Conservation (phyloP, 1,284 basidiomycete genomes). For the Heterobasidion irregulare region DNA sequence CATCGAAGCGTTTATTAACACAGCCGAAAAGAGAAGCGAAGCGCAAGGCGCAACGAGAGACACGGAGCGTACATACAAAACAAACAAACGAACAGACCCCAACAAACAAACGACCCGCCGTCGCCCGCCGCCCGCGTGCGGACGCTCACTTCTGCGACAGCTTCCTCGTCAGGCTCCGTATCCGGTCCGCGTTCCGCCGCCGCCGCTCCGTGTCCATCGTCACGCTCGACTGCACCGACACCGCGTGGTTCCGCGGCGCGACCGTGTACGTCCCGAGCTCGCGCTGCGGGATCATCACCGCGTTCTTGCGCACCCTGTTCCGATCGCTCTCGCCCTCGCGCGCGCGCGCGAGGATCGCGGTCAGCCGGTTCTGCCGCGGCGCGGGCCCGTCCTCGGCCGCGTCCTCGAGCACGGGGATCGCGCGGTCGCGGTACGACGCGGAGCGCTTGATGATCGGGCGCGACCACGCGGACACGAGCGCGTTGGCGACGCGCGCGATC, state of each 20-base stretch:
- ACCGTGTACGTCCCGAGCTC: conserved; percentile 67
- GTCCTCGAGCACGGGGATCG: conserved; percentile 44
- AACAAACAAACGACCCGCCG: neutral
- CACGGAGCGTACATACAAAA: neutral
- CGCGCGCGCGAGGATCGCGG: conserved; percentile 62
- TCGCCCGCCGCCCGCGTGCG: too few relatives aligned
- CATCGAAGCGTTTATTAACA: too few relatives aligned
- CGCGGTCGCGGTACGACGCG: conserved; percentile 74
- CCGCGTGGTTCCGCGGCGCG: conserved; percentile 52
- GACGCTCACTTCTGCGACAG: conserved; percentile 6
- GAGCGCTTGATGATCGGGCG: conserved; percentile 92
- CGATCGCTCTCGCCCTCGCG: conserved; percentile 49
- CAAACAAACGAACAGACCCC: neutral
- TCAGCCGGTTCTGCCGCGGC: conserved; percentile 46
- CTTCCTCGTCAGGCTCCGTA: conserved; percentile 52
- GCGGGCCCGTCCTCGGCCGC: conserved; percentile 28
- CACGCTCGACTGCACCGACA: conserved; percentile 43
- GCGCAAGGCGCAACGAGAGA: neutral
- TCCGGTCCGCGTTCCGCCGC: conserved; percentile 61
- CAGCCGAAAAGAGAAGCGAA: too few relatives aligned
- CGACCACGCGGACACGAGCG: conserved; percentile 84
- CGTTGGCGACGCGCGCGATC: conserved; percentile 76
- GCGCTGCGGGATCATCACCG: conserved; percentile 68
- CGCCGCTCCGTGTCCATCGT: conserved; percentile 64
- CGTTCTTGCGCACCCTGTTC: conserved; percentile 61